Evolutionary conservation across 441 rosid genomes (phyloP), one percentile per base, ranked within the genome.

Genomic region (Manihot esculenta): DNA sequence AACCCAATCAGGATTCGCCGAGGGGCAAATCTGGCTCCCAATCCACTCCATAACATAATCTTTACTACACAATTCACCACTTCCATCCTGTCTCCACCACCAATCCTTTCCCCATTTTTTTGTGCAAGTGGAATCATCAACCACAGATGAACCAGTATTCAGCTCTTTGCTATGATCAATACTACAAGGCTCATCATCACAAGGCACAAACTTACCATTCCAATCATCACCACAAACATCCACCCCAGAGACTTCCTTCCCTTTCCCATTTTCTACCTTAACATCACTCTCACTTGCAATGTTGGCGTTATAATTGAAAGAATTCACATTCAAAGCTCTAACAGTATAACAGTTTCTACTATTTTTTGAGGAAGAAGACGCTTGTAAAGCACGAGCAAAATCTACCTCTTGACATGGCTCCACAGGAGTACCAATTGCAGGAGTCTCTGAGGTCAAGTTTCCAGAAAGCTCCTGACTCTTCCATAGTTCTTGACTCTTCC

Each of bases 71-170:
- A 93, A 73, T 70, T 95, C 99, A 50, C 92, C 96, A 78, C 92
- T 92, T 44, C 94, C 97, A 59, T 92, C 98, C 79, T 95, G 99
- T 78, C 89, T 90, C 98, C 99, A 95, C 99, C 99, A 95, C 99
- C 99, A 95, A 76, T 95, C 97, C 74, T 92, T 88, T 4, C 99
- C 98, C 99, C 99, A 92, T 72, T 92, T 97, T 60, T 90, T 88
- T 0, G 80, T 66, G 20, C 81, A 77, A 0, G 76, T 75, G 24
- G 80, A 77, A 62, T 84, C 78, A 72, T 84, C 88, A 66, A 70
- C 78, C 76, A 68, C 82, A 53, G 75, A 72, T 35, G 75, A 81
- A 49, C 81, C 72, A 55, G 76, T 78, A 72, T 74, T 85, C 83
- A 90, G 77, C 73, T 89, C 93, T 80, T 88, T 91, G 48, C 84